Percentiles rank a stretch among this genome's conserved stretches.
Evolutionary conservation across 78 protist species (phyloP).

Genomic region (Chrysochromulina parva): DNA sequence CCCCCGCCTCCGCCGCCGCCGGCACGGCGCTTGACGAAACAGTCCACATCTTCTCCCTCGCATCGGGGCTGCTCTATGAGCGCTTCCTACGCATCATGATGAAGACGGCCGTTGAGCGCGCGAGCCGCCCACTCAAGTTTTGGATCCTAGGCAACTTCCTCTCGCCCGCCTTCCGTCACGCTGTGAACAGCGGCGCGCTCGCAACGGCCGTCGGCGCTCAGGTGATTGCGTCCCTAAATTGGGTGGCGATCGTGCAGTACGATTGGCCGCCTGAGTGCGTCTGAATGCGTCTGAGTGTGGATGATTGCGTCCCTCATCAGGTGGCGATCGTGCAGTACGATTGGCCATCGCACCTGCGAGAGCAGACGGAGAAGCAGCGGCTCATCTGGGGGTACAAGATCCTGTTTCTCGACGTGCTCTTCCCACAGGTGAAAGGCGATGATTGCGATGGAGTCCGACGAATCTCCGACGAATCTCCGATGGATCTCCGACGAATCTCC

Average conservation of each 20-base stretch:
- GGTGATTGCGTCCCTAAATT: too few species aligned
- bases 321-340: conserved; percentile 89
- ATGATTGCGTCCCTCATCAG: background rate
- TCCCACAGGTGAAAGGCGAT: conserved; percentile 73
- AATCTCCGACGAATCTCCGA: too few species aligned
- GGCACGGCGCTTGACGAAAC: too few species aligned
- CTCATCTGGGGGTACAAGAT: conserved; percentile 97
- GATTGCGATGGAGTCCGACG: too few species aligned
- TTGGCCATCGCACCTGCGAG: conserved; percentile 94
- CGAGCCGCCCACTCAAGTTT: conserved; percentile 85
- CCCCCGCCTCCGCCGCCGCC: background rate
- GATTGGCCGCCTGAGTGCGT: conserved; percentile 93
- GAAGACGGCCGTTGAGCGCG: conserved; percentile 19
- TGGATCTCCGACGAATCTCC: too few species aligned
- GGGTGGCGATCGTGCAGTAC: conserved; percentile 88
- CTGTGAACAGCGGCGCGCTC: background rate
- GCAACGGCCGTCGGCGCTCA: background rate
- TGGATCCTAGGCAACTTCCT: conserved; percentile 90
- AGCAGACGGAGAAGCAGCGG: conserved; percentile 92
- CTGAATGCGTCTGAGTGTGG: too few species aligned
- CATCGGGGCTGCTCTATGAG: conserved; percentile 88
- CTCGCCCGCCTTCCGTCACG: conserved; percentile 77
- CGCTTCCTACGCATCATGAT: background rate
- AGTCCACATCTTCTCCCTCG: conserved; percentile 92
- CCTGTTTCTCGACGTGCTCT: conserved; percentile 96